These are phyloP conservation scores for Fraxinus xanthoxyloides DNA, from an alignment of 305 asterid species.

Conservation along the genomic window DNA sequence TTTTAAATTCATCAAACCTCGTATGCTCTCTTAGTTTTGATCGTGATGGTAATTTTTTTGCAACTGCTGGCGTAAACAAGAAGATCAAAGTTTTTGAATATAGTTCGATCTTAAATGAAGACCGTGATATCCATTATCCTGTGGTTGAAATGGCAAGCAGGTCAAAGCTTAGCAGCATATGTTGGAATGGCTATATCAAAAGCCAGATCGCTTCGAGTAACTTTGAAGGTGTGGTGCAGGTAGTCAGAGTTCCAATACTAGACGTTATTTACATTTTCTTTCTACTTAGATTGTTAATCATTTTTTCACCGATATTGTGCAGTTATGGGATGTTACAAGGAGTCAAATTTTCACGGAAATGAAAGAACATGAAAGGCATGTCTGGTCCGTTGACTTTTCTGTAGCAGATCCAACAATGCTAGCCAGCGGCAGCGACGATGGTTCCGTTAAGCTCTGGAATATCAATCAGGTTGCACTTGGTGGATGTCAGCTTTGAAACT, in stretches of 20 bases:
- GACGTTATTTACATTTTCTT: neutral
- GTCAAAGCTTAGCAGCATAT: slow-evolving; percentile 92
- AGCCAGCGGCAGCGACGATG: slow-evolving; percentile 98
- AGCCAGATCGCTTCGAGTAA: slow-evolving; percentile 97
- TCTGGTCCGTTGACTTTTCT: slow-evolving; percentile 96
- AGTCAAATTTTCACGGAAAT: slow-evolving; percentile 83
- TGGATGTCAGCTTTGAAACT: slow-evolving; percentile 92
- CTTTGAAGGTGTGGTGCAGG: slow-evolving; percentile 99
- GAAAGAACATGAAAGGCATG: slow-evolving; percentile 91
- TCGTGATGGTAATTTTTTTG: slow-evolving; percentile 94
- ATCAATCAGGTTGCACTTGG: slow-evolving; percentile 99
- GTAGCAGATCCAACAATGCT: slow-evolving; percentile 89
- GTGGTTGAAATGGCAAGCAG: slow-evolving; percentile 88
- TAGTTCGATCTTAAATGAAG: slow-evolving; percentile 62
- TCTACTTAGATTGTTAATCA: neutral
- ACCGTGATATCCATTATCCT: slow-evolving; percentile 89
- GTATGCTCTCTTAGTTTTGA: slow-evolving; percentile 94
- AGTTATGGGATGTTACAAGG: slow-evolving; percentile 95
- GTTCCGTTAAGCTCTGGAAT: slow-evolving; percentile 98
- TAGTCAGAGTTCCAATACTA: slow-evolving; percentile 14
- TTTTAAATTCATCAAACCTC: slow-evolving; percentile 82
- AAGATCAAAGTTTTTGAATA: slow-evolving; percentile 93
- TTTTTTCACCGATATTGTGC: slow-evolving; percentile 2
- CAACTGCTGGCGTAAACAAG: slow-evolving; percentile 95
- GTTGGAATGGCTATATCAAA: slow-evolving; percentile 94